phyloP scores from a whole-genome alignment of 495 filamentous ascomycete species.

The Podospora pseudopauciseta region DNA sequence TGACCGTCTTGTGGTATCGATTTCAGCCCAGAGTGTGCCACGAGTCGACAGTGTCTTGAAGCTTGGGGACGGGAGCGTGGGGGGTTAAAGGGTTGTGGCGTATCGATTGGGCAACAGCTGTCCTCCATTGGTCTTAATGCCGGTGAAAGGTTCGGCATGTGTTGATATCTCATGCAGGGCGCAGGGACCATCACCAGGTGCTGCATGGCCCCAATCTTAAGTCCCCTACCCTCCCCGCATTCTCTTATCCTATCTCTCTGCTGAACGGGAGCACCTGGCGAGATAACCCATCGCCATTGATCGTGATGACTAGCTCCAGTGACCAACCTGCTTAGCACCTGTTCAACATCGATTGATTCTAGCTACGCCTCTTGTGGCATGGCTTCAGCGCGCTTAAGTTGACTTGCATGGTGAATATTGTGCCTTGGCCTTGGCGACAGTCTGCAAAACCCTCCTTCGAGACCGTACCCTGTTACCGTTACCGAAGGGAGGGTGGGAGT shows the following conservation, averaged over 20 bases:
- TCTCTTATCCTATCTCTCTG: constrained; percentile 1
- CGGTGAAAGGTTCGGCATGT: background rate
- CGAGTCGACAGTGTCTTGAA: no score
- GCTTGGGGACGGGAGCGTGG: background rate
- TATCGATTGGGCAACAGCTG: background rate
- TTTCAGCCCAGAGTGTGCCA: no score
- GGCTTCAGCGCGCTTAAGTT: background rate
- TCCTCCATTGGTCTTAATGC: background rate
- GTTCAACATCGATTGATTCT: background rate
- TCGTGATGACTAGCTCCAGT: background rate
- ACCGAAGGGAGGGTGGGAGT: background rate
- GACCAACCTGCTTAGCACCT: background rate
- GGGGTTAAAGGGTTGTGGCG: background rate
- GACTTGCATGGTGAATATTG: background rate
- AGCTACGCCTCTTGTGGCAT: background rate
- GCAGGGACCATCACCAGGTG: background rate
- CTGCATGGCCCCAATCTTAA: background rate
- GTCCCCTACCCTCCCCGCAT: background rate
- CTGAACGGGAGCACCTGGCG: background rate
- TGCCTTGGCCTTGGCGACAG: background rate
- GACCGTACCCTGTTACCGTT: background rate
- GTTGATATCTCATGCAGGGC: background rate
- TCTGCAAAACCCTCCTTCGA: background rate
- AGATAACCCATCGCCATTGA: background rate
- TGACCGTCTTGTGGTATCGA: no score